Evolutionary conservation across 2,329 filamentous ascomycete species (phyloP).

Genomic region (Hypocreales sp.): DNA sequence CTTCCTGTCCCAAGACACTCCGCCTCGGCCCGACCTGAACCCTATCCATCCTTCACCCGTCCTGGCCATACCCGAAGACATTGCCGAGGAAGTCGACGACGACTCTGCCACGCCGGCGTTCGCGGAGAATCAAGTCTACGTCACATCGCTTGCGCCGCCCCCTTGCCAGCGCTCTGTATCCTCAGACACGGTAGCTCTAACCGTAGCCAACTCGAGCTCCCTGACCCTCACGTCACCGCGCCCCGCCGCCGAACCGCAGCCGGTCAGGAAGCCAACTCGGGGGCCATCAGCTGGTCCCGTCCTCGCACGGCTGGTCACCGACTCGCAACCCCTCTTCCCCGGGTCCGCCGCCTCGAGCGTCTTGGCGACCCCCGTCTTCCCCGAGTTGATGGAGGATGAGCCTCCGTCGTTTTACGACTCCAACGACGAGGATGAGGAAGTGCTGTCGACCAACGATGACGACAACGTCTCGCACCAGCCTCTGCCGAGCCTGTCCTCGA

Average conservation of each 20-base stretch:
- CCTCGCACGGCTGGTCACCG: too few species aligned
- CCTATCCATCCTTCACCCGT: too few species aligned
- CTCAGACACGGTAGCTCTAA: conserved; percentile 12
- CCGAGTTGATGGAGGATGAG: conserved; percentile 23
- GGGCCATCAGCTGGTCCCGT: too few species aligned
- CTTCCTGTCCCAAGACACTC: too few species aligned
- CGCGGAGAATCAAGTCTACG: conserved; percentile 26
- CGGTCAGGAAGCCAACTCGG: conserved; percentile 4
- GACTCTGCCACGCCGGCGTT: conserved; percentile 41
- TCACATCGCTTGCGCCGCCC: conserved; percentile 36
- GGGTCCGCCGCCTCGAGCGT: conserved; percentile 13
- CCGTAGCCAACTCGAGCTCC: conserved; percentile 9
- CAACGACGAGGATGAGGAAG: conserved; percentile 24
- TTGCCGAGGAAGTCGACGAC: conserved; percentile 29
- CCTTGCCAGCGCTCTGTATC: conserved; percentile 25
- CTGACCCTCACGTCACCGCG: conserved; percentile 9
- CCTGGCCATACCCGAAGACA: conserved; percentile 19
- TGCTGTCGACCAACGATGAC: conserved; percentile 19
- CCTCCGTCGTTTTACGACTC: conserved; percentile 31
- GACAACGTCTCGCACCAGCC: conserved; percentile 16
- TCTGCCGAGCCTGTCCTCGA: conserved; percentile 3
- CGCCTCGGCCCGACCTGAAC: too few species aligned
- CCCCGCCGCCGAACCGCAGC: conserved; percentile 4
- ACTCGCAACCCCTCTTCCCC: too few species aligned
- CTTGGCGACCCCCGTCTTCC: conserved; percentile 19